Percentiles rank a stretch among this genome's conserved stretches.
phyloP scores from a whole-genome alignment of 164 flowering plant genomes.

The Aristolochia contorta region DNA sequence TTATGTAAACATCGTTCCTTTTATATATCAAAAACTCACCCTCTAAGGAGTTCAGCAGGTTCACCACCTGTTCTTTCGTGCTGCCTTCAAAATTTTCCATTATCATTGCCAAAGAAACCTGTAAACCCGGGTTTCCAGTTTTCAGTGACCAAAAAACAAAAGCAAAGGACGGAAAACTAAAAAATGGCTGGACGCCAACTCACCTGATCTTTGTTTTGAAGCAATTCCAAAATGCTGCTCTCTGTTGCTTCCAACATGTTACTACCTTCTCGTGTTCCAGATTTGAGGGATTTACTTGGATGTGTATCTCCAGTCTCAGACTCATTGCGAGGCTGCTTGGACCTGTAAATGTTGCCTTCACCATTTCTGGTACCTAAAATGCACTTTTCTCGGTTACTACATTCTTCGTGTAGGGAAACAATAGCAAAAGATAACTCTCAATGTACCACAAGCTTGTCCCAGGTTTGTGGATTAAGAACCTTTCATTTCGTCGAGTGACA shows the following conservation, averaged over 20 bases:
- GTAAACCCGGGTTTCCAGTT: constrained; percentile 10
- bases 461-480: background rate
- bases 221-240: constrained; percentile 27
- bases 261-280: constrained; percentile 9
- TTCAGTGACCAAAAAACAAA: background rate
- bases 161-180: background rate
- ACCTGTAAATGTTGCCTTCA: background rate
- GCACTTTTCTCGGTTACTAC: constrained; percentile 4
- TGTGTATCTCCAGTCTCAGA: background rate
- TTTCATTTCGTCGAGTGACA: constrained; percentile 13
- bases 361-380: background rate
- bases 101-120: constrained; percentile 33
- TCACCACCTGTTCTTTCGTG: constrained; percentile 19
- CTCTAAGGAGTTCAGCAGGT: constrained; percentile 33
- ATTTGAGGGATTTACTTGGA: constrained; percentile 25
- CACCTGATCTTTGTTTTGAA: constrained; percentile 35
- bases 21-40: constrained; percentile 39
- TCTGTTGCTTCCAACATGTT: constrained; percentile 24
- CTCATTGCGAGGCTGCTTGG: constrained; percentile 4
- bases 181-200: constrained; percentile 3
- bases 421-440: background rate
- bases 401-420: background rate
- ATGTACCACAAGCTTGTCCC: background rate
- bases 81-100: constrained; percentile 38
- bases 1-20: constrained; percentile 33